Evolutionary conservation across 148 eudicot species (phyloP).

Genomic region (Arctostaphylos glauca): DNA sequence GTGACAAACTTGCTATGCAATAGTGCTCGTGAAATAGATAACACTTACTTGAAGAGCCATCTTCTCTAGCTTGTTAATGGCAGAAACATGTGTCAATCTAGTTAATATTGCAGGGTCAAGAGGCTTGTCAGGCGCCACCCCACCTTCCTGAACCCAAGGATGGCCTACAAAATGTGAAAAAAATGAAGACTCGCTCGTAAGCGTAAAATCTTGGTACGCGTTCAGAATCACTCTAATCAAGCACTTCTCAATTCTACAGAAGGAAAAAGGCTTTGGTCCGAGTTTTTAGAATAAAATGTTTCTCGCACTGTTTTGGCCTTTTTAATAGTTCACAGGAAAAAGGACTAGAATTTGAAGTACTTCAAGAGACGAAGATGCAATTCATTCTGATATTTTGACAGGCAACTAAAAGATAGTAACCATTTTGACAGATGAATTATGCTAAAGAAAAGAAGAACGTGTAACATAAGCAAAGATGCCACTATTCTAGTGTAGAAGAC

Average conservation of each 20-base stretch:
- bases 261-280: not conserved
- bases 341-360: not conserved
- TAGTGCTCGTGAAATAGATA: not conserved
- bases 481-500: not conserved
- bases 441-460: not conserved
- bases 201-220: not conserved
- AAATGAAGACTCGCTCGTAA: conserved; percentile 15
- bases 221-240: not conserved
- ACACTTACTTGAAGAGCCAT: conserved; percentile 81
- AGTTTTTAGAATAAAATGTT: not conserved
- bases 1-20: not conserved
- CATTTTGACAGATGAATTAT: not conserved
- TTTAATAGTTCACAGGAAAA: not conserved
- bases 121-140: conserved; percentile 91
- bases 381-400: not conserved
- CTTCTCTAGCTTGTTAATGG: conserved; percentile 92
- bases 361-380: not conserved
- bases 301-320: not conserved
- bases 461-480: not conserved
- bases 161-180: conserved; percentile 52
- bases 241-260: not conserved
- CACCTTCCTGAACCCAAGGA: conserved; percentile 85
- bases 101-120: conserved; percentile 75
- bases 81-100: conserved; percentile 80
- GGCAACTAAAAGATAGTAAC: not conserved